These are phyloP conservation scores for Colletotrichum liriopes DNA, from an alignment of 2,329 filamentous ascomycete species.

Conservation along the genomic window DNA sequence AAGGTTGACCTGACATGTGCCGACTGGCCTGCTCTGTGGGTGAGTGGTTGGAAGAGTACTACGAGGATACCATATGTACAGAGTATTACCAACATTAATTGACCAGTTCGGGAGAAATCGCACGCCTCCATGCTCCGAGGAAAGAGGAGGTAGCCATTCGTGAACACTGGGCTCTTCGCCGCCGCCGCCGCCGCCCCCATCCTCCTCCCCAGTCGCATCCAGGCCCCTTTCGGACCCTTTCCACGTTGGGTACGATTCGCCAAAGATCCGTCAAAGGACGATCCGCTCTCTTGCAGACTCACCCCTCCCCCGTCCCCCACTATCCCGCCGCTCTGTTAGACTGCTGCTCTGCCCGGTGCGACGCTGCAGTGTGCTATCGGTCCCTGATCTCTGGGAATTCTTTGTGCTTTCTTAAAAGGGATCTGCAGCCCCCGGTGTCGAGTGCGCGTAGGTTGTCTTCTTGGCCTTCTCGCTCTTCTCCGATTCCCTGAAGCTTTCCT, in stretches of 20 bases:
- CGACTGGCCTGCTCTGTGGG: background rate
- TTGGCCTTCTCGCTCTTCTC: conserved; percentile 13
- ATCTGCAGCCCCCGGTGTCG: conserved; percentile 29
- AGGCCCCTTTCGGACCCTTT: conserved; percentile 11
- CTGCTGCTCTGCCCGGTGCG: conserved; percentile 12
- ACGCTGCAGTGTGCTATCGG: conserved; percentile 37
- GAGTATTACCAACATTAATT: background rate
- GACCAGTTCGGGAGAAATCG: background rate
- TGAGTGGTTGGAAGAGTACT: background rate
- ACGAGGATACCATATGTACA: background rate
- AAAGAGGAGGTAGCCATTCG: background rate
- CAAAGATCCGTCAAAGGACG: background rate
- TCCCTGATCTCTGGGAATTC: conserved; percentile 39
- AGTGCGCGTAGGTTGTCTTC: background rate
- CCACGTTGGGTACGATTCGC: conserved; percentile 5
- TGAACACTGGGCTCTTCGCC: background rate
- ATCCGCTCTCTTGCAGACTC: conserved; percentile 38
- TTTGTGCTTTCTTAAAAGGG: conserved; percentile 23
- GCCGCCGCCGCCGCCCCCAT: background rate
- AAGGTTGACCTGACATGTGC: background rate
- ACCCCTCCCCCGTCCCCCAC: conserved; percentile 23
- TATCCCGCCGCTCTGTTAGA: background rate
- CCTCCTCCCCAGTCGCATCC: conserved; percentile 21
- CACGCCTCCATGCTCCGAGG: background rate
- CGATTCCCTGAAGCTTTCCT: background rate